These are phyloP conservation scores for Cyamopsis tetragonoloba DNA, from an alignment of 306 rosid species.

Conservation along the genomic window DNA sequence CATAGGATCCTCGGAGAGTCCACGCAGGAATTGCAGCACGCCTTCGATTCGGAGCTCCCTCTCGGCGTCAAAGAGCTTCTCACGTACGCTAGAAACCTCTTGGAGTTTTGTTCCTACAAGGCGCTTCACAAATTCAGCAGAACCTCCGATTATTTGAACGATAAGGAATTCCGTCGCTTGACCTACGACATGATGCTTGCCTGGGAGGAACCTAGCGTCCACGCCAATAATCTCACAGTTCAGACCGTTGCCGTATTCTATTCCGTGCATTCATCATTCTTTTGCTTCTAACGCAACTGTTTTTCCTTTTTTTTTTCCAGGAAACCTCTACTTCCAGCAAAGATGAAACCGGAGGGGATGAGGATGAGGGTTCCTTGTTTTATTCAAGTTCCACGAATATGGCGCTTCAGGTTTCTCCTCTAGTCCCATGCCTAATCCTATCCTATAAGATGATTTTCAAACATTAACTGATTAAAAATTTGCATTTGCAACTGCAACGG, in stretches of 20 bases:
- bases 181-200: slow-evolving; percentile 93
- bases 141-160: slow-evolving; percentile 50
- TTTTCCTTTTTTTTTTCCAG: slow-evolving; percentile 32
- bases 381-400: slow-evolving; percentile 73
- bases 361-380: slow-evolving; percentile 73
- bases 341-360: slow-evolving; percentile 45
- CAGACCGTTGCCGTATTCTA: not conserved
- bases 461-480: not conserved
- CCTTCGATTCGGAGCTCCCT: slow-evolving; percentile 64
- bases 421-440: not conserved
- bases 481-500: not conserved
- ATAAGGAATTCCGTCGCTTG: slow-evolving; percentile 59
- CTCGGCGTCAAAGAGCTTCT: slow-evolving; percentile 49
- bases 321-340: slow-evolving; percentile 39
- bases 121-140: slow-evolving; percentile 44
- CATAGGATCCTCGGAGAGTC: slow-evolving; percentile 71
- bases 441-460: not conserved
- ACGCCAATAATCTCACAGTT: not conserved
- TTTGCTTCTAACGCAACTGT: too few relatives aligned
- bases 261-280: not conserved
- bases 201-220: slow-evolving; percentile 74
- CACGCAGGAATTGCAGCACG: slow-evolving; percentile 59
- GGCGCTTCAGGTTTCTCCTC: slow-evolving; percentile 72
- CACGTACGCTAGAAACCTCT: slow-evolving; percentile 62
- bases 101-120: slow-evolving; percentile 74